Conservation (phyloP, 2,329 filamentous ascomycete genomes). For the Colletotrichum tropicicola region DNA sequence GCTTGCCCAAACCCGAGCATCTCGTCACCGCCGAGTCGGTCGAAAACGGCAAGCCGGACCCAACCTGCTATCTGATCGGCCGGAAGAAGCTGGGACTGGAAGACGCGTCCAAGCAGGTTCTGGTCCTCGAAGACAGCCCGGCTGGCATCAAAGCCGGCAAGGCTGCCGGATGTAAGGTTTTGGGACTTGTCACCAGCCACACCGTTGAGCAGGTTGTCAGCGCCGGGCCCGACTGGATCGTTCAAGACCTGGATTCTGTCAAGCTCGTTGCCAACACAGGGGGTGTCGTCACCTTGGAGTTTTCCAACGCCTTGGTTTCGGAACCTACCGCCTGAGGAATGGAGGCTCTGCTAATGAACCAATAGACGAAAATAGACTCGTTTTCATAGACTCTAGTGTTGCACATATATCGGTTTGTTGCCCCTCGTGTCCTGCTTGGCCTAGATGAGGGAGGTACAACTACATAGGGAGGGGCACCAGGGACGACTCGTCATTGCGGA, state of each 20-base stretch:
- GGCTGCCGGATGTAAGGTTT: conserved; percentile 83
- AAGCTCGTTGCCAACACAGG: conserved; percentile 65
- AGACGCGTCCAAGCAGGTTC: conserved; percentile 58
- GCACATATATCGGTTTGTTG: neutral
- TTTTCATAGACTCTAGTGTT: neutral
- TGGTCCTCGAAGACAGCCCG: conserved; percentile 91
- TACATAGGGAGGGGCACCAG: neutral
- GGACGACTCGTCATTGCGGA: neutral
- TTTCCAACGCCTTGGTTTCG: conserved; percentile 64
- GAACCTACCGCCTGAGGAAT: conserved; percentile 20
- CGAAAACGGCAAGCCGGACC: conserved; percentile 79
- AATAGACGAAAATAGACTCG: conserved; percentile 23
- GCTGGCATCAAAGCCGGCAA: conserved; percentile 86
- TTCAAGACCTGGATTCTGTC: conserved; percentile 81
- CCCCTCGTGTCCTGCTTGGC: neutral
- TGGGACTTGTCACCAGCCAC: conserved; percentile 89
- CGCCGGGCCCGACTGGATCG: conserved; percentile 88
- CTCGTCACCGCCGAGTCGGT: conserved; percentile 83
- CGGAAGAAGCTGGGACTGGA: conserved; percentile 66
- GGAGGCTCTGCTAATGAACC: conserved; percentile 27
- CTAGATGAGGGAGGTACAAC: neutral
- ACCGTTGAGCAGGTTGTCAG: conserved; percentile 73
- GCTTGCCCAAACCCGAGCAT: conserved; percentile 70
- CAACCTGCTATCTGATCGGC: conserved; percentile 76
- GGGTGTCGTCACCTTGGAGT: conserved; percentile 72